phyloP scores from a whole-genome alignment of 2,329 filamentous ascomycete genomes.

The Claviceps arundinis region DNA sequence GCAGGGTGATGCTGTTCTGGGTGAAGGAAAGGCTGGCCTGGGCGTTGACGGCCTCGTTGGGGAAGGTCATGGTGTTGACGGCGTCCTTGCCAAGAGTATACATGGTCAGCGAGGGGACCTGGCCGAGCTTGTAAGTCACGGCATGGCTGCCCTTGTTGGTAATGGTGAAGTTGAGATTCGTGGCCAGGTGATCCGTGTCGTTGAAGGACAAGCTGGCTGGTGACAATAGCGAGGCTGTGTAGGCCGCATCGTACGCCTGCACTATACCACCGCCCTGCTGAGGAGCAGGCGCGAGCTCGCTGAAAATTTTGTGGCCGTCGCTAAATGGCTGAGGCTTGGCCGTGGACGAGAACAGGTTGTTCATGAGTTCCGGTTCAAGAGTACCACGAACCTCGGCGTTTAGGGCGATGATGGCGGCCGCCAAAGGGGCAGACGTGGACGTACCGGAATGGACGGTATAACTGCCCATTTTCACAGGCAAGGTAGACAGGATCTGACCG shows the following conservation, averaged over 20 bases:
- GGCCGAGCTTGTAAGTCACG: conserved; percentile 37
- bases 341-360: conserved; percentile 35
- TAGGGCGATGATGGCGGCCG: conserved; percentile 40
- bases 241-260: conserved; percentile 44
- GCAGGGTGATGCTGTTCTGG: conserved; percentile 29
- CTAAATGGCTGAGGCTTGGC: conserved; percentile 35
- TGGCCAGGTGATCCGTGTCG: conserved; percentile 42
- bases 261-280: conserved; percentile 49
- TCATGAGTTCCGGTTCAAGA: conserved; percentile 32
- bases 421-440: conserved; percentile 44
- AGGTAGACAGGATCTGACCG: conserved; percentile 44
- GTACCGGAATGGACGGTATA: conserved; percentile 43
- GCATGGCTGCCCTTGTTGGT: conserved; percentile 36
- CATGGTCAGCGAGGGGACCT: conserved; percentile 36
- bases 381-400: conserved; percentile 35
- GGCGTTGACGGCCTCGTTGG: conserved; percentile 26
- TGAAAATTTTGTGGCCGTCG: conserved; percentile 20
- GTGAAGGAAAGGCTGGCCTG: conserved; percentile 30
- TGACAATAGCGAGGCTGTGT: conserved; percentile 37
- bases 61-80: conserved; percentile 27
- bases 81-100: conserved; percentile 30
- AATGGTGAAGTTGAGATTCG: conserved; percentile 37
- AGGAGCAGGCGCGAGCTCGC: conserved; percentile 37
- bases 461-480: conserved; percentile 27
- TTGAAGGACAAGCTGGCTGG: conserved; percentile 47